Percentiles rank a stretch among this genome's conserved stretches.
These are phyloP conservation scores for Cercospora sojina DNA, from an alignment of 2,329 filamentous ascomycete species.

Conservation along the genomic window DNA sequence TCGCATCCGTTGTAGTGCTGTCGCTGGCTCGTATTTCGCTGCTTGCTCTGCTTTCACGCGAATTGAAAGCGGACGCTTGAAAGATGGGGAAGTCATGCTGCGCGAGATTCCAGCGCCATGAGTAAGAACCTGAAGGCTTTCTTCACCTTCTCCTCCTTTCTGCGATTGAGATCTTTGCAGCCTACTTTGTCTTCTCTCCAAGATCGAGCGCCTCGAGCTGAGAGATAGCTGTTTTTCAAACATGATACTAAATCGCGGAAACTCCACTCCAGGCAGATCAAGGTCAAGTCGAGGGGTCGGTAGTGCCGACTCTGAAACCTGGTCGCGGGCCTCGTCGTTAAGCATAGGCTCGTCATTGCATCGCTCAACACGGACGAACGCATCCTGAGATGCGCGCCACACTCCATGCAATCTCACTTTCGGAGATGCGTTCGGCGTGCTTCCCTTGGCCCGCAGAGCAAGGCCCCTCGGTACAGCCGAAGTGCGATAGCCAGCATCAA, in stretches of 20 bases:
- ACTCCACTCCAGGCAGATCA: conserved; percentile 72
- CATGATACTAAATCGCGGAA: conserved; percentile 95
- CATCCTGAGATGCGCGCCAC: conserved; percentile 20
- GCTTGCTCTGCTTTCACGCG: conserved; percentile 11
- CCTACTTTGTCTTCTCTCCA: conserved; percentile 36
- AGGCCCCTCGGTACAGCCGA: conserved; percentile 4
- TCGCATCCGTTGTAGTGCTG: conserved; percentile 23
- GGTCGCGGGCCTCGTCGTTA: neutral
- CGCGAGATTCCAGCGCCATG: conserved; percentile 11
- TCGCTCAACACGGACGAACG: conserved; percentile 11
- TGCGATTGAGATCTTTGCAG: conserved; percentile 23
- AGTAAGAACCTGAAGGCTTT: neutral
- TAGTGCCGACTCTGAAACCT: neutral
- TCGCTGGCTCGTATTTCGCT: conserved; percentile 13
- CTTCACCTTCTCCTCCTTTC: neutral
- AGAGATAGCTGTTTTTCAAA: conserved; percentile 67
- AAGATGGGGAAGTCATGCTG: conserved; percentile 24
- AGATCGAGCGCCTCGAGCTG: conserved; percentile 41
- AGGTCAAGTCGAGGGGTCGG: conserved; percentile 59
- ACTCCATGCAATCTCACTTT: conserved; percentile 9
- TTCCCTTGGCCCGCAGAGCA: neutral
- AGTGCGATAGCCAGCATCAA: conserved; percentile 1
- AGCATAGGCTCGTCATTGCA: conserved; percentile 23
- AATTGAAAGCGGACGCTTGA: conserved; percentile 23
- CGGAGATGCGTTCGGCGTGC: neutral